phyloP scores from a whole-genome alignment of 2,329 filamentous ascomycete species.

The Alternaria arbusti region DNA sequence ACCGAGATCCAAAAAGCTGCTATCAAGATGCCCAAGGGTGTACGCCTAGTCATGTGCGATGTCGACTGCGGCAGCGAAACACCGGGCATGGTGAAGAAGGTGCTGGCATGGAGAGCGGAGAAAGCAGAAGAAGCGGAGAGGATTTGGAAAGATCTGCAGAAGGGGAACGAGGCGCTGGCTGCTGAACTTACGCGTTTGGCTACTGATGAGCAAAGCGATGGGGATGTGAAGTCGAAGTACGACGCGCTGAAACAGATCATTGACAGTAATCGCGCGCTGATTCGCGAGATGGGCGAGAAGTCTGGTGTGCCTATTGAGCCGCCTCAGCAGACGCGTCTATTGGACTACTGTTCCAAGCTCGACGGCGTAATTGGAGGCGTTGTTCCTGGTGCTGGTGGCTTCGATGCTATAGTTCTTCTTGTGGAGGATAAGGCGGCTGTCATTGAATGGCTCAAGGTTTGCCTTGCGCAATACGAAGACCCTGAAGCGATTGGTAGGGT shows the following conservation, averaged over 20 bases:
- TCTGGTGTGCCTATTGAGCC: conserved; percentile 91
- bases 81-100: conserved; percentile 92
- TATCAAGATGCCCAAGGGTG: conserved; percentile 73
- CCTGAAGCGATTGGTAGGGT: conserved; percentile 59
- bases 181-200: conserved; percentile 64
- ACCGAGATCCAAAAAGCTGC: conserved; percentile 73
- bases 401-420: conserved; percentile 84
- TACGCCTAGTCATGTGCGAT: conserved; percentile 90
- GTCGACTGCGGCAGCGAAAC: conserved; percentile 94
- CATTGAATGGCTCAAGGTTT: conserved; percentile 63
- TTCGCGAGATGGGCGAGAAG: conserved; percentile 76
- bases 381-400: conserved; percentile 92
- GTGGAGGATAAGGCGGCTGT: conserved; percentile 75
- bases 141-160: conserved; percentile 79
- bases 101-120: conserved; percentile 78
- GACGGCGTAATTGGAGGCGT: conserved; percentile 88
- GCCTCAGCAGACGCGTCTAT: conserved; percentile 77
- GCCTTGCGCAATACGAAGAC: conserved; percentile 70
- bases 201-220: conserved; percentile 47
- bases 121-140: conserved; percentile 68
- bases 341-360: conserved; percentile 75
- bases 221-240: conserved; percentile 52
- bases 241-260: conserved; percentile 61
- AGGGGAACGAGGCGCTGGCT: conserved; percentile 74
- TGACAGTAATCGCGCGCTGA: conserved; percentile 61